Evolutionary conservation across 177 flowering plant species (phyloP).

Genomic region (Vitis hybrid): DNA sequence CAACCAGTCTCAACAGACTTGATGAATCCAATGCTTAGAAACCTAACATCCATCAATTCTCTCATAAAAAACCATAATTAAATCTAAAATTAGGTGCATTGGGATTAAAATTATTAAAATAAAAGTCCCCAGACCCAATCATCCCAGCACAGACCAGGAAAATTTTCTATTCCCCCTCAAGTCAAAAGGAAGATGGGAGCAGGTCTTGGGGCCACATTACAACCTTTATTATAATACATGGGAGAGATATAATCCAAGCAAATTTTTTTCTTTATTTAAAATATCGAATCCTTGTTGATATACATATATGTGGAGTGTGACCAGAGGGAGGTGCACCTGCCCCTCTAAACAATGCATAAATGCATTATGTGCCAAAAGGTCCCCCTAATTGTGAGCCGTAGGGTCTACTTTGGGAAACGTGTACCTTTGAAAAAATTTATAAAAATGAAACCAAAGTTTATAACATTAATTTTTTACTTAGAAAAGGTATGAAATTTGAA

Average conservation of each 20-base stretch:
- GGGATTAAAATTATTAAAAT: not conserved
- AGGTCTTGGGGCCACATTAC: conserved; percentile 2
- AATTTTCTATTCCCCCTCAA: conserved; percentile 8
- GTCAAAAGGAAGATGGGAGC: conserved; percentile 12
- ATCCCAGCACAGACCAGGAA: not conserved
- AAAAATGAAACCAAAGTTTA: no score
- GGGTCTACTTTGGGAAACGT: not conserved
- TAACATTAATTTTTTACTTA: no score
- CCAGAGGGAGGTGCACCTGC: conserved; percentile 10
- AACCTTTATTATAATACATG: not conserved
- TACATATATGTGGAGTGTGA: not conserved
- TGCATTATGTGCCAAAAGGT: not conserved
- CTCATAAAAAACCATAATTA: not conserved
- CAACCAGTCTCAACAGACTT: no score
- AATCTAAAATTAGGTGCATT: conserved; percentile 12
- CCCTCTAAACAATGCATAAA: not conserved
- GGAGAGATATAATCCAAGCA: not conserved
- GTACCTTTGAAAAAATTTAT: not conserved
- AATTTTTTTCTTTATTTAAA: not conserved
- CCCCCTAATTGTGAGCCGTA: not conserved
- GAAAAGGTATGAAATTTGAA: no score
- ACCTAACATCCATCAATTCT: not conserved
- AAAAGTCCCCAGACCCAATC: not conserved
- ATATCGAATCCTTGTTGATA: not conserved
- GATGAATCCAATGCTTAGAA: not conserved